Evolutionary conservation across 2,329 filamentous ascomycete species (phyloP).

Genomic region (Diaporthe citriasiana): DNA sequence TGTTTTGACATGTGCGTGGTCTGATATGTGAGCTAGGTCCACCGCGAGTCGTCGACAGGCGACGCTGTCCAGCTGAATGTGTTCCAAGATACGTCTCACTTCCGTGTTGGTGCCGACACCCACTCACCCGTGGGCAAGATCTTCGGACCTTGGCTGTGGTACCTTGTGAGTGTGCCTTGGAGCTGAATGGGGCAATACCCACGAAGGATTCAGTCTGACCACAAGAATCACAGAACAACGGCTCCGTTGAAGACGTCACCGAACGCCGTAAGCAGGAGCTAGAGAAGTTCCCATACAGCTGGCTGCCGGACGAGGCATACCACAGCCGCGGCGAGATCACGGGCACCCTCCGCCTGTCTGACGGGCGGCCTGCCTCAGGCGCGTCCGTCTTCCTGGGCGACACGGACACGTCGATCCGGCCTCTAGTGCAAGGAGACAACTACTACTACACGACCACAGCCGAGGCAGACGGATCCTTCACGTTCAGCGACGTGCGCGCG

Average conservation of each 20-base stretch:
- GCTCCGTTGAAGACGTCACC: conserved; percentile 59
- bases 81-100: conserved; percentile 64
- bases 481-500: conserved; percentile 58
- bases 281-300: conserved; percentile 62
- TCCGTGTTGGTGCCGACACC: conserved; percentile 54
- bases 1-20: neutral
- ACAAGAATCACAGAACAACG: conserved; percentile 56
- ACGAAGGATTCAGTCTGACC: conserved; percentile 15
- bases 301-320: conserved; percentile 61
- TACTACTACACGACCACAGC: conserved; percentile 66
- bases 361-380: conserved; percentile 61
- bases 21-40: conserved; percentile 50
- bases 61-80: conserved; percentile 68
- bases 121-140: conserved; percentile 56
- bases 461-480: conserved; percentile 58
- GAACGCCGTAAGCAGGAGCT: conserved; percentile 57
- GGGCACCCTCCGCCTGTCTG: conserved; percentile 60
- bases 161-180: conserved; percentile 47
- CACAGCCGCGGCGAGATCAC: conserved; percentile 62
- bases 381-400: conserved; percentile 66
- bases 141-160: conserved; percentile 61
- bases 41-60: conserved; percentile 64
- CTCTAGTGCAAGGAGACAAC: conserved; percentile 61
- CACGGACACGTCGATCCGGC: conserved; percentile 58
- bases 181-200: neutral